phyloP scores from a whole-genome alignment of 2,329 filamentous ascomycete species.

The Ascochyta pisi region DNA sequence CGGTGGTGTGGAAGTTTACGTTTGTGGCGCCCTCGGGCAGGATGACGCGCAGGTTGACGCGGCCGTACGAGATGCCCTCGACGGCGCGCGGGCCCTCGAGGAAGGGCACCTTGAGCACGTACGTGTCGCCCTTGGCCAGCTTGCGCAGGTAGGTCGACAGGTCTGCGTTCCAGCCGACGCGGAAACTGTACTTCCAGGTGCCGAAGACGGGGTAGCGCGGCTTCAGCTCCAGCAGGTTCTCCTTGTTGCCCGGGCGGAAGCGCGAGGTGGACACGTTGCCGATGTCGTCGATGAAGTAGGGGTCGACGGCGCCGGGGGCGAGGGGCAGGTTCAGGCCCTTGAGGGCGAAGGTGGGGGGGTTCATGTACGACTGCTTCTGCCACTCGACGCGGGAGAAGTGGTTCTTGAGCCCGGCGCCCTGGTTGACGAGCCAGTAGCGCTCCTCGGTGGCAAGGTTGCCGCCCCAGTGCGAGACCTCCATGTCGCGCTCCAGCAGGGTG shows the following conservation, averaged over 20 bases:
- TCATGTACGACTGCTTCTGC: slow-evolving; percentile 68
- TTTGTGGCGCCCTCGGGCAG: slow-evolving; percentile 92
- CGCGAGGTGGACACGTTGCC: slow-evolving; percentile 95
- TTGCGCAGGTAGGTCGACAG: slow-evolving; percentile 77
- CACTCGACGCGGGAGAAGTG: slow-evolving; percentile 59
- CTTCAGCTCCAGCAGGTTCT: slow-evolving; percentile 87
- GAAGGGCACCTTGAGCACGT: slow-evolving; percentile 88
- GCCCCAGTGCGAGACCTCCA: slow-evolving; percentile 98
- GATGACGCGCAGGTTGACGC: slow-evolving; percentile 79
- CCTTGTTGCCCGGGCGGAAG: slow-evolving; percentile 78
- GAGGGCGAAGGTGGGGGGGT: slow-evolving; percentile 77
- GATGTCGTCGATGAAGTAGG: slow-evolving; percentile 95
- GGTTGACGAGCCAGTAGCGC: slow-evolving; percentile 86
- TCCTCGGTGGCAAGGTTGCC: slow-evolving; percentile 96
- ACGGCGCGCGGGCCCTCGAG: slow-evolving; percentile 86
- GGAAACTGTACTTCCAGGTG: slow-evolving; percentile 98
- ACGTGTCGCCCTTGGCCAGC: slow-evolving; percentile 69
- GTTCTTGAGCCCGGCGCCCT: slow-evolving; percentile 73
- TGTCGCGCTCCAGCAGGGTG: slow-evolving; percentile 80
- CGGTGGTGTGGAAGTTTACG: slow-evolving; percentile 75
- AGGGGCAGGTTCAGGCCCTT: slow-evolving; percentile 84
- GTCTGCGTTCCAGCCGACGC: slow-evolving; percentile 92
- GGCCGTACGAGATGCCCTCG: slow-evolving; percentile 87
- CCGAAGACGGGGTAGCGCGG: slow-evolving; percentile 96
- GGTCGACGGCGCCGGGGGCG: slow-evolving; percentile 77